Conservation (phyloP, 2,329 filamentous ascomycete genomes). For the Dactylellina parvicollis region DNA sequence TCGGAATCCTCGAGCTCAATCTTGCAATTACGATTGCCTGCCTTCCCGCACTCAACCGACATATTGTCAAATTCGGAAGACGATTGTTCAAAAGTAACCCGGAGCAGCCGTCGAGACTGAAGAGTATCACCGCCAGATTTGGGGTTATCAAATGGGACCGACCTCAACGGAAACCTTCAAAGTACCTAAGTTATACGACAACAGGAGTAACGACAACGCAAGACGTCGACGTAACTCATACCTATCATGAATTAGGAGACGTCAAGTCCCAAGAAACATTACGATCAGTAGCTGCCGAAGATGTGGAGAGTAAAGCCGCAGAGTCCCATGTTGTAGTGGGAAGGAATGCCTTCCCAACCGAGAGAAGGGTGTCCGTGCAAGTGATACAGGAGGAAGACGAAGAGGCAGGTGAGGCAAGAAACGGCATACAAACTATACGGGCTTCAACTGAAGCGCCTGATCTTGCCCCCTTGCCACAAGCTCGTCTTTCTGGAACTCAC, state of each 20-base stretch:
- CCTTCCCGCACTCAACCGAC: constrained; percentile 25
- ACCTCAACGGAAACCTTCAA: neutral
- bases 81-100: neutral
- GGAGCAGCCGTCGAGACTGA: neutral
- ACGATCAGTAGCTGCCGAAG: neutral
- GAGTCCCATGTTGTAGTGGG: neutral
- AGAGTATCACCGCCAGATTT: constrained; percentile 11
- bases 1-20: constrained; percentile 31
- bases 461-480: neutral
- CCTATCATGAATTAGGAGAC: constrained; percentile 24
- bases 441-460: neutral
- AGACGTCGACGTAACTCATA: constrained; percentile 10
- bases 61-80: constrained; percentile 24
- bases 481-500: no score
- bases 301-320: neutral
- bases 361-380: constrained; percentile 4
- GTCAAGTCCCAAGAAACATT: constrained; percentile 16
- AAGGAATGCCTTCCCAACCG: neutral
- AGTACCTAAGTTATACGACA: constrained; percentile 13
- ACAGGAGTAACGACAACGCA: neutral
- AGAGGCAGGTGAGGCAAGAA: neutral
- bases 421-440: neutral
- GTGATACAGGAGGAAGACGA: neutral
- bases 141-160: constrained; percentile 19
- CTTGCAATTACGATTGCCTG: constrained; percentile 28